These are phyloP conservation scores for Schwanniomyces occidentalis DNA, from an alignment of 805 yeast species.

Conservation along the genomic window DNA sequence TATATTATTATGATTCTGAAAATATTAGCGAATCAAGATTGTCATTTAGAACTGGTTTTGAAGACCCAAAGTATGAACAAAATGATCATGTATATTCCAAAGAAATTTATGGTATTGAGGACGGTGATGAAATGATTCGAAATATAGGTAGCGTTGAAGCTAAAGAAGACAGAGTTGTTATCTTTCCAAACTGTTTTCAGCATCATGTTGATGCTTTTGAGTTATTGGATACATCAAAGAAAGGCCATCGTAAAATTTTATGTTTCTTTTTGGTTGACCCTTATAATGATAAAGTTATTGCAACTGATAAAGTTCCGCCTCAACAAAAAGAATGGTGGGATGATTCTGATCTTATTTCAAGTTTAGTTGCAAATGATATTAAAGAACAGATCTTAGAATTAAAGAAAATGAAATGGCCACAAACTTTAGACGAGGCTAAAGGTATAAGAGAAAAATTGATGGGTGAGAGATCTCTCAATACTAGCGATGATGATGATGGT, in stretches of 20 bases:
- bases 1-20: constrained; percentile 42
- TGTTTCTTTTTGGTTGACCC: constrained; percentile 44
- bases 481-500: constrained; percentile 14
- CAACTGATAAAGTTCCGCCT: constrained; percentile 37
- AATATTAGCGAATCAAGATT: constrained; percentile 36
- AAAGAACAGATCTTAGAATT: constrained; percentile 6
- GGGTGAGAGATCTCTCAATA: constrained; percentile 25
- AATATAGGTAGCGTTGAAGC: constrained; percentile 27
- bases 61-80: constrained; percentile 37
- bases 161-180: constrained; percentile 25
- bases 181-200: constrained; percentile 41
- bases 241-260: constrained; percentile 40
- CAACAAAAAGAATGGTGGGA: constrained; percentile 38
- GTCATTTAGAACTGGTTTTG: constrained; percentile 27
- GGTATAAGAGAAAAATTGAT: constrained; percentile 27
- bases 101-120: constrained; percentile 28
- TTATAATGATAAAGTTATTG: constrained; percentile 22
- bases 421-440: constrained; percentile 24
- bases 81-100: constrained; percentile 24
- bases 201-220: constrained; percentile 42
- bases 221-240: constrained; percentile 32
- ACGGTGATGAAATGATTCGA: constrained; percentile 25
- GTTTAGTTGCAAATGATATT: constrained; percentile 9
- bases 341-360: constrained; percentile 10
- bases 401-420: constrained; percentile 17